These are phyloP conservation scores for Pyrenochaeta sp. DNA, from an alignment of 2,329 filamentous ascomycete genomes.

Conservation along the genomic window DNA sequence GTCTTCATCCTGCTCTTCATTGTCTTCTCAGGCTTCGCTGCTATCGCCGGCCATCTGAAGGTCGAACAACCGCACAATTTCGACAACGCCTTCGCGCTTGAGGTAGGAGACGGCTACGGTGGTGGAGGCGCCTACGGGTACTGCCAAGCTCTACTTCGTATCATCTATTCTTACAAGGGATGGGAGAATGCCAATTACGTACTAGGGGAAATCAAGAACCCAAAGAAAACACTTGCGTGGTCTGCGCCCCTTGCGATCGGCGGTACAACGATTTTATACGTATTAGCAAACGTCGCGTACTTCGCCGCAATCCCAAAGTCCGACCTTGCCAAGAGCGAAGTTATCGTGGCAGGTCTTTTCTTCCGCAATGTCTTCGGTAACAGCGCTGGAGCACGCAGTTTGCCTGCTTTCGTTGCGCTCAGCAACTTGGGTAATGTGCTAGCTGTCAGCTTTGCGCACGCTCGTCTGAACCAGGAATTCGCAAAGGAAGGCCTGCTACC, in stretches of 20 bases:
- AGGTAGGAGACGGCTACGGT: constrained; percentile 42
- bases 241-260: constrained; percentile 67
- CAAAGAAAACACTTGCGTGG: constrained; percentile 62
- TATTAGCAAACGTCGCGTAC: constrained; percentile 72
- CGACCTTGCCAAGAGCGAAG: constrained; percentile 65
- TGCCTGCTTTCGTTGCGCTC: constrained; percentile 65
- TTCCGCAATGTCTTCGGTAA: constrained; percentile 69
- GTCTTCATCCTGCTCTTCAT: constrained; percentile 68
- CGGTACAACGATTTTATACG: constrained; percentile 67
- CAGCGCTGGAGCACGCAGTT: constrained; percentile 55
- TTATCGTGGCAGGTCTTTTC: constrained; percentile 68
- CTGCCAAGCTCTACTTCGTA: constrained; percentile 65
- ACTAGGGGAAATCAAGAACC: constrained; percentile 65
- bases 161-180: constrained; percentile 69
- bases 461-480: constrained; percentile 70
- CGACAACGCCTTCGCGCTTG: constrained; percentile 63
- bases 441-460: constrained; percentile 67
- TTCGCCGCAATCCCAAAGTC: constrained; percentile 69
- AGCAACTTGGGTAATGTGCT: constrained; percentile 70
- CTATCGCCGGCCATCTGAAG: constrained; percentile 43
- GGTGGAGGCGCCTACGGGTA: constrained; percentile 54
- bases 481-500: constrained; percentile 75
- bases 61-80: constrained; percentile 65
- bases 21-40: constrained; percentile 63
- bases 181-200: constrained; percentile 73